Percentiles rank a stretch among this genome's conserved stretches.
Evolutionary conservation across 1,284 basidiomycete species (phyloP).

Genomic region (Hemileia vastatrix): DNA sequence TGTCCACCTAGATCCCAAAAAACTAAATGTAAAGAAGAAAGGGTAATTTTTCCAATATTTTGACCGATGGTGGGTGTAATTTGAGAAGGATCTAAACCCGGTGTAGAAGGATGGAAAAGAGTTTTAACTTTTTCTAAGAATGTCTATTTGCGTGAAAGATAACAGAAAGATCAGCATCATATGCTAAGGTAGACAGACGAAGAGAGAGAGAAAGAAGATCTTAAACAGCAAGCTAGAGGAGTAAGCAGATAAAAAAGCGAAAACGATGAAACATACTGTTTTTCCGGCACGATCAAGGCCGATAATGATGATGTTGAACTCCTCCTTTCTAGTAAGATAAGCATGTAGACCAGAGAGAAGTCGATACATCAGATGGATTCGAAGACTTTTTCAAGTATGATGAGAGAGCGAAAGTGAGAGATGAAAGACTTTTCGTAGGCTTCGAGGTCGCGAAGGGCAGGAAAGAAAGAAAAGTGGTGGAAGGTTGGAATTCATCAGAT

Average conservation of each 20-base stretch:
- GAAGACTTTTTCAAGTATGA: too few relatives aligned
- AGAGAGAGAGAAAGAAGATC: background rate
- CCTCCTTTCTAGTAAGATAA: conserved; percentile 22
- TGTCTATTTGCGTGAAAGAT: too few relatives aligned
- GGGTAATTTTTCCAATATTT: conserved; percentile 16
- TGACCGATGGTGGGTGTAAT: conserved; percentile 13
- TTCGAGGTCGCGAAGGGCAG: too few relatives aligned
- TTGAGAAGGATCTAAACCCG: conserved; percentile 8
- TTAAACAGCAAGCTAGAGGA: too few relatives aligned
- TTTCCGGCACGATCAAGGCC: conserved; percentile 21
- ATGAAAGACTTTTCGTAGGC: too few relatives aligned
- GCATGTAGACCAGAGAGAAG: conserved; percentile 18
- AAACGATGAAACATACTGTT: conserved; percentile 13
- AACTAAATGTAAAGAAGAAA: conserved; percentile 10
- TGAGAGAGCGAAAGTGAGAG: too few relatives aligned
- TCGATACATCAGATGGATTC: conserved; percentile 23
- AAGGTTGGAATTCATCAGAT: too few relatives aligned
- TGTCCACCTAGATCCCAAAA: conserved; percentile 20
- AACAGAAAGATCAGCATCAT: background rate
- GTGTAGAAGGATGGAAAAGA: conserved; percentile 12
- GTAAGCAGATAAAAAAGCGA: too few relatives aligned
- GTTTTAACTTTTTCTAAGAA: conserved; percentile 18
- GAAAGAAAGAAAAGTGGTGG: too few relatives aligned
- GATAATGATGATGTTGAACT: conserved; percentile 19
- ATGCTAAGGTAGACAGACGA: background rate